A percentile compares a stretch with the other conserved stretches of the same genome.
Evolutionary conservation across 1,139 yeast genomes (phyloP).

Genomic region (Candida labiduridarum): DNA sequence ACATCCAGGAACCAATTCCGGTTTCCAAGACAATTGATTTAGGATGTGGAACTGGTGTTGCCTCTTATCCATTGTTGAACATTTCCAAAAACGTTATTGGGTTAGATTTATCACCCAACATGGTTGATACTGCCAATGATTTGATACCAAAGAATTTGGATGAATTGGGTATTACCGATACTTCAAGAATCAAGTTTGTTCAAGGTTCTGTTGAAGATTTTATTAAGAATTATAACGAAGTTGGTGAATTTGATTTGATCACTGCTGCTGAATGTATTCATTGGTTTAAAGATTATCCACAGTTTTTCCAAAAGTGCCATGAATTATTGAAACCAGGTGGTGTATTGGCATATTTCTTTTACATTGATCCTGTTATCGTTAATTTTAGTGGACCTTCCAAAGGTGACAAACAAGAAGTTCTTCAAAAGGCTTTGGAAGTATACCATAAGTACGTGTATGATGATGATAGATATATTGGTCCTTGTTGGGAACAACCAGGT

Average conservation of each 20-base stretch:
- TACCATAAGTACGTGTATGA: slow-evolving; percentile 40
- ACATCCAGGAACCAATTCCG: slow-evolving; percentile 20
- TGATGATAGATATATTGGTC: slow-evolving; percentile 40
- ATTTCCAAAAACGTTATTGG: slow-evolving; percentile 34
- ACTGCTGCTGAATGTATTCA: slow-evolving; percentile 52
- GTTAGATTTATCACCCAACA: slow-evolving; percentile 34
- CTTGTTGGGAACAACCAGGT: slow-evolving; percentile 52
- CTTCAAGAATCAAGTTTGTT: slow-evolving; percentile 30
- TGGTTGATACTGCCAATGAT: slow-evolving; percentile 39
- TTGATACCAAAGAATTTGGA: slow-evolving; percentile 22
- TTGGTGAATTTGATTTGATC: slow-evolving; percentile 34
- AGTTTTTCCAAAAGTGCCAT: slow-evolving; percentile 32
- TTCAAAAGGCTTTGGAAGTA: slow-evolving; percentile 26
- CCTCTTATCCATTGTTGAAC: slow-evolving; percentile 39
- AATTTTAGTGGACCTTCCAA: slow-evolving; percentile 23
- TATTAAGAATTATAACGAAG: slow-evolving; percentile 20
- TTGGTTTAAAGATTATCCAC: slow-evolving; percentile 43
- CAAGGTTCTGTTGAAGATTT: slow-evolving; percentile 41
- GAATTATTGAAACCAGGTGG: slow-evolving; percentile 40
- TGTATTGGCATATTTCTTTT: slow-evolving; percentile 46
- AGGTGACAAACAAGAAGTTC: slow-evolving; percentile 18
- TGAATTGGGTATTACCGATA: slow-evolving; percentile 25
- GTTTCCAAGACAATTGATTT: slow-evolving; percentile 32
- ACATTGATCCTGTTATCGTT: slow-evolving; percentile 42
- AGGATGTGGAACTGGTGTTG: slow-evolving; percentile 48